These are phyloP conservation scores for Tremellales sp. DNA, from an alignment of 1,284 basidiomycete genomes.

Conservation along the genomic window DNA sequence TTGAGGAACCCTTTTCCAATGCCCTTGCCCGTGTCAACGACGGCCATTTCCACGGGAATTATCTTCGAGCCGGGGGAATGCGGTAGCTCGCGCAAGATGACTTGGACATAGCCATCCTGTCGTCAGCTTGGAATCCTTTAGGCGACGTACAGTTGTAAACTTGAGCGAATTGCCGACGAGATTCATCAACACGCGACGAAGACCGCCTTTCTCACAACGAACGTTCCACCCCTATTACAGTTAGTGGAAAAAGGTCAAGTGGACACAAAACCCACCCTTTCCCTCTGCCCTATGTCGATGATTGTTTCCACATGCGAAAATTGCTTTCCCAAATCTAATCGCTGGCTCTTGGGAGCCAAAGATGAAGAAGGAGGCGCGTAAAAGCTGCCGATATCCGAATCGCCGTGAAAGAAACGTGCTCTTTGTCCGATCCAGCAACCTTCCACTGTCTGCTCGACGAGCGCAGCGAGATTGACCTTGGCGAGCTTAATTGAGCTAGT, in stretches of 20 bases:
- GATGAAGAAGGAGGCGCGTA: conserved; percentile 63
- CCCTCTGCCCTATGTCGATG: conserved; percentile 73
- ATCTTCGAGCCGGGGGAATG: conserved; percentile 55
- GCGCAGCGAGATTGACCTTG: conserved; percentile 74
- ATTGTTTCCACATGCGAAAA: conserved; percentile 62
- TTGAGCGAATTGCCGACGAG: conserved; percentile 92
- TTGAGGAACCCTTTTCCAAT: conserved; percentile 84
- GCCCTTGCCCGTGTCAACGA: conserved; percentile 88
- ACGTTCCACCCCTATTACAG: conserved; percentile 71
- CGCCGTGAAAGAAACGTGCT: conserved; percentile 66
- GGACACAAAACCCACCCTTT: conserved; percentile 54
- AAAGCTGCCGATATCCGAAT: conserved; percentile 78
- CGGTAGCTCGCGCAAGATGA: conserved; percentile 72
- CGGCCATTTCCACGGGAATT: conserved; percentile 76
- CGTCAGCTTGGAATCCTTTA: conserved; percentile 10
- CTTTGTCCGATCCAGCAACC: conserved; percentile 92
- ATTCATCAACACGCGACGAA: conserved; percentile 91
- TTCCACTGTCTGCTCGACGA: conserved; percentile 93
- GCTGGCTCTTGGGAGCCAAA: conserved; percentile 54
- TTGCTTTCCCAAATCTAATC: conserved; percentile 28
- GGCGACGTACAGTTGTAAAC: conserved; percentile 66
- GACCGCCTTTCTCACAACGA: conserved; percentile 86
- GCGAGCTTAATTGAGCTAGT: conserved; percentile 67
- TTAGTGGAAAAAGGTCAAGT: conserved; percentile 5
- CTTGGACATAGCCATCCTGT: conserved; percentile 81